These are phyloP conservation scores for Falciphora oryzae DNA, from an alignment of 2,329 filamentous ascomycete species.

Conservation along the genomic window DNA sequence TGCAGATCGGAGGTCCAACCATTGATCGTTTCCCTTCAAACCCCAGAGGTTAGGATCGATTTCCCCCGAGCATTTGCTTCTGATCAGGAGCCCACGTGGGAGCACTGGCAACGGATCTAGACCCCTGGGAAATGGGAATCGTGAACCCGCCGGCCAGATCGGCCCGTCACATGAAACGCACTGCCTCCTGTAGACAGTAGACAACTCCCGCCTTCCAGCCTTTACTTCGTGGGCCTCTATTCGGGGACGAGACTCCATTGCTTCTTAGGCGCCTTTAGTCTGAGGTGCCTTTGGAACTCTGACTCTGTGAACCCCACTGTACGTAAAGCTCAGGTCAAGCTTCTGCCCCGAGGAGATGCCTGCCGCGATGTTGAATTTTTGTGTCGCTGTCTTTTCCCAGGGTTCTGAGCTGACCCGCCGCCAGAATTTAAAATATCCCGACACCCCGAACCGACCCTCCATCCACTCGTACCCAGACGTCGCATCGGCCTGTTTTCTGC, in stretches of 20 bases:
- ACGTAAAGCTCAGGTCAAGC: no score
- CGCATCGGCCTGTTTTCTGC: not conserved
- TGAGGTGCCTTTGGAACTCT: no score
- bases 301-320: no score
- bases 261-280: no score
- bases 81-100: not conserved
- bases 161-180: not conserved
- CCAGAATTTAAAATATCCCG: not conserved
- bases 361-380: not conserved
- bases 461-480: not conserved
- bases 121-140: no score
- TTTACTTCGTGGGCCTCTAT: no score
- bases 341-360: no score
- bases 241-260: no score
- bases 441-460: not conserved
- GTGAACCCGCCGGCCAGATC: not conserved
- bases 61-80: not conserved
- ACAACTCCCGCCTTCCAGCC: no score
- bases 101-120: no score
- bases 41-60: not conserved
- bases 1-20: not conserved
- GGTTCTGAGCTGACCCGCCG: not conserved
- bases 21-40: not conserved
- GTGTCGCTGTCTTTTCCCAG: not conserved
- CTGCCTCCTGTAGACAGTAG: no score